Base-by-base conservation (phyloP, 805 yeast genomes). In the Wickerhamiella qilinensis region DNA sequence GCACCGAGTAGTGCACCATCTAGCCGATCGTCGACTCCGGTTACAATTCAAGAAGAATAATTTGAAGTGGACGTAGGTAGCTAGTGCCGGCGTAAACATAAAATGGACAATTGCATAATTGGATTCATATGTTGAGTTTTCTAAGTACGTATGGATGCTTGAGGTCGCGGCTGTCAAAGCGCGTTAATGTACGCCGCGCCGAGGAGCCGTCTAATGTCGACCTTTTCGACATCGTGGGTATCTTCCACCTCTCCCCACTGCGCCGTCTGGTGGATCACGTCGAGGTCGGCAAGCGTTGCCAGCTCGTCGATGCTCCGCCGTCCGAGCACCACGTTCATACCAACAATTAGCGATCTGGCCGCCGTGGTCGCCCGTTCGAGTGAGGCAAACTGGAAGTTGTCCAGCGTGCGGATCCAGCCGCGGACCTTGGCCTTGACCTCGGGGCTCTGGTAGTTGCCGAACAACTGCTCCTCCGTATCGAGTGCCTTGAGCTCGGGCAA, bases 161-260 rank as follows among this genome's bases (percentile, higher is more conserved):
- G n/a, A n/a, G n/a, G n/a, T n/a, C n/a, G n/a, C n/a, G n/a, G n/a
- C n/a, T 28, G 7, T n/a, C 16, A 28, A 8, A 28, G 5, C 6
- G 30, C 30, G 15, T 28, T 28, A 14, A 28, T 28, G 30, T 28
- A 28, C 6, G 30, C 30, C 46, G 84, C 71, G 27, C 88, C 75
- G 35, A 91, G 68, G 51, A 76, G 75, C 58, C 96, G 75, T 51
- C 83, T 67, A 50, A 93, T 68, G 49, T 91, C 96, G 30, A 77
- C 93, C 57, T 79, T 77, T 51, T 83, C 93, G n/a, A 91, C 96
- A 56, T 91, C 98, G 55, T 91, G 98, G 2, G 97, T 84, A 53
- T 91, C 98, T 60, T 91, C 97, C 19, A 88, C 97, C 58, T 88
- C 96, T 24, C 98, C 98, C 98, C 98, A 91, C 52, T 76, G 70